Evolutionary conservation across 2,329 filamentous ascomycete genomes (phyloP), one percentile per base, ranked within the genome.

Genomic region (Aureobasidium musti): DNA sequence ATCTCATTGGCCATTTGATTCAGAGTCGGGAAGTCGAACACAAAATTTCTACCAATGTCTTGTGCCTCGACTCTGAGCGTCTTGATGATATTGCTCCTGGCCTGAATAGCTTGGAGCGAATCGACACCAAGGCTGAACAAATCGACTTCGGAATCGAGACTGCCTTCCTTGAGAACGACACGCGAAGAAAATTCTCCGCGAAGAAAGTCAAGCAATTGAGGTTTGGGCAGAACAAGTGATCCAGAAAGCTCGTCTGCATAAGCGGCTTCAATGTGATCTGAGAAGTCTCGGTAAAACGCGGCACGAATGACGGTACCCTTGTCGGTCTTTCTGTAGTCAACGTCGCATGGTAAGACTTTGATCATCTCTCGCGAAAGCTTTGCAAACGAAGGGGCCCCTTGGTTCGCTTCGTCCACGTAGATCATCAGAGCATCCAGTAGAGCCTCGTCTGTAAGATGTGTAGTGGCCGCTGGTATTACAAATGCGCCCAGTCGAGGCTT

Each of bases 71-170:
- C 70, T 30, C 86, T 79, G 2, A 89, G 72, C 0, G 81, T 77
- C 14, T 81, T 80, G 63, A 84, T 75, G 17, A 89, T 82, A 1
- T 78, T 74, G 19, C 79, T 79, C 65, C 86, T 80, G 63, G 86
- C 80, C 63, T 82, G 81, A 33, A 87, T 85, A 1, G 85, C 82
- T 68, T 86, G 83, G 30, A 89, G 74, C 53, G 82, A 86, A 72
- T 89, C 87, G 1, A 88, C 77, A 0, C 86, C 86, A 0, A 80
- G 75, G 0, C 79, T 75, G 71, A 88, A 89, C 69, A 89, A 83
- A 71, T 89, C 86, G 0, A 81, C 79, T 10, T 83, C 77, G 3
- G 79, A 59, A 41, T 54, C n/a, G 45, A 70, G 1, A 56, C 65
- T 2, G 53, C 61, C 70, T 0, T 61, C 52, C 61, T 72, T 70